Evolutionary conservation across 2,329 filamentous ascomycete genomes (phyloP).

Genomic region (Verticillium nubilum): DNA sequence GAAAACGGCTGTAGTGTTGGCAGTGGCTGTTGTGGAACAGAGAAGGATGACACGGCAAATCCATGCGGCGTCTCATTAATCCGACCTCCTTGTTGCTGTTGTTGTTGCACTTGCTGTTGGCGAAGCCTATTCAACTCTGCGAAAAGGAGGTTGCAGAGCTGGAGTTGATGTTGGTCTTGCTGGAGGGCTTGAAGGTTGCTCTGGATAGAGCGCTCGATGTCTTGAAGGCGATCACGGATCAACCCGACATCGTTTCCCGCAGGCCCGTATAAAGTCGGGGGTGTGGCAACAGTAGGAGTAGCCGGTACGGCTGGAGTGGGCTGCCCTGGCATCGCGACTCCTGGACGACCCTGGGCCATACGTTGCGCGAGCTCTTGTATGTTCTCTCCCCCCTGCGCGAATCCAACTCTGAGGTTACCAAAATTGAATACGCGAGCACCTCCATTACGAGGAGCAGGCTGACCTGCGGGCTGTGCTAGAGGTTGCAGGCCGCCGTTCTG

Average conservation of each 20-base stretch:
- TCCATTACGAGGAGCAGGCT: constrained; percentile 17
- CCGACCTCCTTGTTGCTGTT: constrained; percentile 22
- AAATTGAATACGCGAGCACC: constrained; percentile 63
- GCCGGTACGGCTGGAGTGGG: background rate
- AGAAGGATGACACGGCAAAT: constrained; percentile 6
- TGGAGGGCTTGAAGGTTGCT: constrained; percentile 61
- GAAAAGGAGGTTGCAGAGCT: constrained; percentile 61
- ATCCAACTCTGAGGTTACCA: constrained; percentile 69
- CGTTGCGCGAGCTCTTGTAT: constrained; percentile 63
- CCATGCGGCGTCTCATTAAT: constrained; percentile 9
- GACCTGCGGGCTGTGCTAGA: background rate
- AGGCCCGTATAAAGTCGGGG: constrained; percentile 11
- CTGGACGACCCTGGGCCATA: constrained; percentile 39
- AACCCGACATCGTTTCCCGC: constrained; percentile 29
- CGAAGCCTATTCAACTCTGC: constrained; percentile 63
- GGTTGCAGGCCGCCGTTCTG: background rate
- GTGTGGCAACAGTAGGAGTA: constrained; percentile 9
- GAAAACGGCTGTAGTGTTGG: constrained; percentile 5
- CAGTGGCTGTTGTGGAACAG: constrained; percentile 3
- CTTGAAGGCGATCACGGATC: constrained; percentile 55
- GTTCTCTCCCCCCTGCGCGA: constrained; percentile 65
- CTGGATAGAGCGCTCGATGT: constrained; percentile 64
- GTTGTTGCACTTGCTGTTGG: constrained; percentile 39
- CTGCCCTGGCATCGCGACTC: constrained; percentile 8
- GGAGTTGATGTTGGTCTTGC: constrained; percentile 60